Conservation (phyloP, 1,284 basidiomycete species). For the Cutaneotrichosporon cyanovorans region DNA sequence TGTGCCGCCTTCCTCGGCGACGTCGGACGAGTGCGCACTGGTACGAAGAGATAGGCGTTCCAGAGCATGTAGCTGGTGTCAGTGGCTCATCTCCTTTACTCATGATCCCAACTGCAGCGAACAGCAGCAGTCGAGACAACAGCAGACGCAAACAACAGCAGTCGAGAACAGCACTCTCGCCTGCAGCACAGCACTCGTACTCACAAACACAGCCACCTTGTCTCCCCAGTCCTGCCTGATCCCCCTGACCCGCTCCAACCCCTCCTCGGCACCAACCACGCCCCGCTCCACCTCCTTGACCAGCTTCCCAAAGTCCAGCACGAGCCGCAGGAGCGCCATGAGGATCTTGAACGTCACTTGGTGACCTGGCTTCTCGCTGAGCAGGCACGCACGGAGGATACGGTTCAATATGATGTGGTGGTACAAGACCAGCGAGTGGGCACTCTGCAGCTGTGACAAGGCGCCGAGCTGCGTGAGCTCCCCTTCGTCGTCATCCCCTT, state of each 20-base stretch:
- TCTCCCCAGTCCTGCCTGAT: conserved; percentile 54
- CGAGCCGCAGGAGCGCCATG: conserved; percentile 57
- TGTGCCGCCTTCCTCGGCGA: background rate
- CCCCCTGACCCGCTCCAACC: conserved; percentile 50
- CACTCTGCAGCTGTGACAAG: conserved; percentile 49
- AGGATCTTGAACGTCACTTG: conserved; percentile 57
- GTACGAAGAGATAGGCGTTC: conserved; percentile 34
- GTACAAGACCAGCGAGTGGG: conserved; percentile 62
- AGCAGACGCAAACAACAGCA: no score
- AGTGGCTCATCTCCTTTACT: background rate
- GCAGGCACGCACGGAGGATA: conserved; percentile 67
- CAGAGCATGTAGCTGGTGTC: conserved; percentile 30
- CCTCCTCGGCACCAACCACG: conserved; percentile 57
- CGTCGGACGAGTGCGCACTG: background rate
- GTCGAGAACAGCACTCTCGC: no score
- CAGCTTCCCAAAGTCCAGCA: conserved; percentile 63
- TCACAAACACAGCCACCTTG: conserved; percentile 56
- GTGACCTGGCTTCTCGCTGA: conserved; percentile 57
- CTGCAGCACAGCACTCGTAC: conserved; percentile 41
- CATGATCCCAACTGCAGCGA: background rate
- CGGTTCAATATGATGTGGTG: conserved; percentile 67
- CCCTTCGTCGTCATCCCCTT: conserved; percentile 31
- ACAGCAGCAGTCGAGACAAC: no score
- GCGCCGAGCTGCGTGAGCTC: conserved; percentile 11
- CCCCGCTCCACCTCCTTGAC: conserved; percentile 57